Evolutionary conservation across 1,284 basidiomycete species (phyloP), one percentile per base, ranked within the genome.

Genomic region (Pseudomicrostroma phylloplanum): DNA sequence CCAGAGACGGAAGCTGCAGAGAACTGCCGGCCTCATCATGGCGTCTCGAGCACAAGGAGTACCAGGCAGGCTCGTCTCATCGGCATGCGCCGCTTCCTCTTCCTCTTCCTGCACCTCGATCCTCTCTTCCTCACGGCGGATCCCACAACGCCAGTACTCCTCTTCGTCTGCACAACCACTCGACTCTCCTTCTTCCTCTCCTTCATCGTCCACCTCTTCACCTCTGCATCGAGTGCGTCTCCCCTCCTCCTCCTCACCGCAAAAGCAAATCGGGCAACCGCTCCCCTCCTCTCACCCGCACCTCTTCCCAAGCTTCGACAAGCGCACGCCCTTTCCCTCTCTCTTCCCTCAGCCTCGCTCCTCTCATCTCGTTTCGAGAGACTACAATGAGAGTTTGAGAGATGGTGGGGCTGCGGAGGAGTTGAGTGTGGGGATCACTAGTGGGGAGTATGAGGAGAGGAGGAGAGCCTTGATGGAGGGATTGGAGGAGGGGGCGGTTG

Each of bases 351-450:
- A 62, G 1, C 30, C 30, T 3, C 65, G 57, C 8, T 57, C 66
- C 1, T 60, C 61, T 17, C 58, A 64, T 36, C 23, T 51, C 6
- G 42, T 60, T 6, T 59, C 64, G 0, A 15, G 21, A 6, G 60
- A 55, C 48, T 25, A 43, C 1, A 51, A 60, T 36, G 42, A 30
- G 13, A 23, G 67, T 42, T 54, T 57, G 1, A 63, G 65, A 30
- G 61, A 63, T 15, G 70, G 59, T 39, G 68, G 72, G 1, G 74
- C 76, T 0, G 58, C 56, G 17, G 68, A 73, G 19, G 89, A 96
- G 68, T 82, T 93, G 25, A 96, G 92, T 0, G 88, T 91, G 0
- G 93, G 92, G 11, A 90, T 98, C 64, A 83, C 87, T 0, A 82
- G 83, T 8, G 80, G 83, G 25, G 96, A 98, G 69, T 97, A 96